Conservation (phyloP, 2,329 filamentous ascomycete genomes). For the Beauveria scarabaeidicola region DNA sequence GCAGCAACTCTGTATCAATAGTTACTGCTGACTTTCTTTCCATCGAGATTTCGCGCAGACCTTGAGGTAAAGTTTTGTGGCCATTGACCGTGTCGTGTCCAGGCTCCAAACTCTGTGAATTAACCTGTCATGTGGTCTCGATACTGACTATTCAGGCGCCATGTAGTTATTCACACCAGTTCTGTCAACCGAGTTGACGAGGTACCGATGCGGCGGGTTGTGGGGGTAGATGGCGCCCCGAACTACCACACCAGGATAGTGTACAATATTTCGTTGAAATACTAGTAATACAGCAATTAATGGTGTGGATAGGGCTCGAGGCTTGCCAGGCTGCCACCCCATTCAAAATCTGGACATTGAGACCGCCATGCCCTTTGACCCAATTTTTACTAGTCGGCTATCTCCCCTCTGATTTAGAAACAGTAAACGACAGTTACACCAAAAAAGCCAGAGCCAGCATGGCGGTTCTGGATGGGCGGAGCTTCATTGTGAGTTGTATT, state of each 20-base stretch:
- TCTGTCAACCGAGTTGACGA: background rate
- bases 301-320: background rate
- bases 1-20: background rate
- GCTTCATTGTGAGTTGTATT: background rate
- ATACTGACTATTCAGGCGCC: background rate
- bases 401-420: background rate
- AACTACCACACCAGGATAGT: no score
- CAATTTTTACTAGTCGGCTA: background rate
- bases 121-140: background rate
- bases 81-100: background rate
- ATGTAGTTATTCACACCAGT: background rate
- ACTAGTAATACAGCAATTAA: background rate
- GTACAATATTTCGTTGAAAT: no score
- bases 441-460: background rate
- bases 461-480: background rate
- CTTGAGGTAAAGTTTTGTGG: background rate
- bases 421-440: constrained; percentile 2
- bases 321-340: background rate
- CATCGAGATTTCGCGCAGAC: background rate
- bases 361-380: background rate
- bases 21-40: background rate
- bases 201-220: background rate
- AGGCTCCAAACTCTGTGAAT: background rate
- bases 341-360: constrained; percentile 1
- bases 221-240: background rate